A percentile compares a stretch with the other conserved stretches of the same genome.
phyloP scores from a whole-genome alignment of 2,329 filamentous ascomycete genomes.

The Falciphora oryzae region DNA sequence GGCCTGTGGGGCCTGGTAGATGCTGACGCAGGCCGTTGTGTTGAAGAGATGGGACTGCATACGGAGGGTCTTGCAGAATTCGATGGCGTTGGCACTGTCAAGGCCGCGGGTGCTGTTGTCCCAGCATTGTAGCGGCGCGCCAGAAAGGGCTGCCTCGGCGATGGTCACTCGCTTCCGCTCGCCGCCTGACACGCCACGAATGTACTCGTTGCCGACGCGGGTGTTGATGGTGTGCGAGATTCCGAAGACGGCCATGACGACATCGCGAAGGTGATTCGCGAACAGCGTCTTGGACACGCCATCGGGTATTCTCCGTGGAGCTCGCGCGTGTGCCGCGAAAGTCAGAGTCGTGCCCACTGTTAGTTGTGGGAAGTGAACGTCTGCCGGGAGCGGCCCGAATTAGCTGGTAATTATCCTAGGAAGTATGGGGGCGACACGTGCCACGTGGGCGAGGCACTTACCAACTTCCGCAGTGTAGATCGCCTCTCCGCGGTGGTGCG shows the following conservation, averaged over 20 bases:
- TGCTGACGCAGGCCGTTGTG: constrained; percentile 62
- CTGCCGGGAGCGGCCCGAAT: constrained; percentile 24
- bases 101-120: constrained; percentile 70
- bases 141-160: constrained; percentile 53
- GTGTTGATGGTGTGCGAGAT: constrained; percentile 70
- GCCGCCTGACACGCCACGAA: constrained; percentile 69
- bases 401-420: neutral
- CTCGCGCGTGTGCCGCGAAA: constrained; percentile 67
- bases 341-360: constrained; percentile 73
- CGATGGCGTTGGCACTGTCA: constrained; percentile 69
- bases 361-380: constrained; percentile 74
- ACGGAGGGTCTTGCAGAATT: constrained; percentile 67
- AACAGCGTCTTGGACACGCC: constrained; percentile 50
- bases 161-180: constrained; percentile 65
- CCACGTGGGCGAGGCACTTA: neutral
- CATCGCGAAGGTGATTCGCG: constrained; percentile 60
- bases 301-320: constrained; percentile 54
- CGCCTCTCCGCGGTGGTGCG: constrained; percentile 72
- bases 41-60: constrained; percentile 62
- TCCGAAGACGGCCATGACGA: constrained; percentile 71
- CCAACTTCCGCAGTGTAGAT: constrained; percentile 77
- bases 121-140: constrained; percentile 58
- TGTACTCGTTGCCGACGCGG: constrained; percentile 67
- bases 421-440: neutral
- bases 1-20: constrained; percentile 63